Conservation (phyloP, 2,329 filamentous ascomycete genomes). For the Metarhizium robertsii region DNA sequence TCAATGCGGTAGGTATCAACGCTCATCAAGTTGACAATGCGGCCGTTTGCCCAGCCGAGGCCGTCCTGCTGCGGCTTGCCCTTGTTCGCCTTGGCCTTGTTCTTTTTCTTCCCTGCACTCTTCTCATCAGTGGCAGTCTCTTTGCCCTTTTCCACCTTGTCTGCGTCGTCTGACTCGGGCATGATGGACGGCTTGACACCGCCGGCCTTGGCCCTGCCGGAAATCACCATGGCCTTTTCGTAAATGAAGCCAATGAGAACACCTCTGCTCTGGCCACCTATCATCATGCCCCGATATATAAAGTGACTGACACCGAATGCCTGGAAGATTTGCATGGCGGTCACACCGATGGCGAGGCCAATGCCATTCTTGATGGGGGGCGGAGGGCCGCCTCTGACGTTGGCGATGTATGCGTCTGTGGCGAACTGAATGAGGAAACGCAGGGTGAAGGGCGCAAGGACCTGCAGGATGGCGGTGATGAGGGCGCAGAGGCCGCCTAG, state of each 20-base stretch:
- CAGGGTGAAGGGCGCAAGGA: constrained; percentile 75
- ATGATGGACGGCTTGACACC: constrained; percentile 34
- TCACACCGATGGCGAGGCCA: constrained; percentile 76
- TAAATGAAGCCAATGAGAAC: constrained; percentile 82
- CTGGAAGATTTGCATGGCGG: constrained; percentile 74
- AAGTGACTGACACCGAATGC: constrained; percentile 82
- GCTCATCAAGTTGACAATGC: constrained; percentile 89
- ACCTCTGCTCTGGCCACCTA: constrained; percentile 74
- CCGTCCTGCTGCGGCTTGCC: constrained; percentile 47
- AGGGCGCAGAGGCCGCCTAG: constrained; percentile 73
- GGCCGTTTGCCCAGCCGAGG: constrained; percentile 83
- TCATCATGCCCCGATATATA: constrained; percentile 85
- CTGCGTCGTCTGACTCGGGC: constrained; percentile 34
- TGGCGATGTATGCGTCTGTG: constrained; percentile 64
- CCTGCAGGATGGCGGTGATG: constrained; percentile 62
- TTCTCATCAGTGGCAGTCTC: constrained; percentile 24
- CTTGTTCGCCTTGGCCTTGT: constrained; percentile 13
- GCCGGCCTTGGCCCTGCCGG: constrained; percentile 78
- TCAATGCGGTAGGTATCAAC: constrained; percentile 92
- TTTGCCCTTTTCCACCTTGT: constrained; percentile 31
- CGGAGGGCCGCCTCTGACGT: constrained; percentile 34
- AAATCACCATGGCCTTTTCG: constrained; percentile 85
- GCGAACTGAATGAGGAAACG: constrained; percentile 84
- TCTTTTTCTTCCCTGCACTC: constrained; percentile 29
- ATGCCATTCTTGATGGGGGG: constrained; percentile 69